Evolutionary conservation across 192 early-diverging fungal genomes (phyloP).

Genomic region (Rhizoclosmatium globosum): DNA sequence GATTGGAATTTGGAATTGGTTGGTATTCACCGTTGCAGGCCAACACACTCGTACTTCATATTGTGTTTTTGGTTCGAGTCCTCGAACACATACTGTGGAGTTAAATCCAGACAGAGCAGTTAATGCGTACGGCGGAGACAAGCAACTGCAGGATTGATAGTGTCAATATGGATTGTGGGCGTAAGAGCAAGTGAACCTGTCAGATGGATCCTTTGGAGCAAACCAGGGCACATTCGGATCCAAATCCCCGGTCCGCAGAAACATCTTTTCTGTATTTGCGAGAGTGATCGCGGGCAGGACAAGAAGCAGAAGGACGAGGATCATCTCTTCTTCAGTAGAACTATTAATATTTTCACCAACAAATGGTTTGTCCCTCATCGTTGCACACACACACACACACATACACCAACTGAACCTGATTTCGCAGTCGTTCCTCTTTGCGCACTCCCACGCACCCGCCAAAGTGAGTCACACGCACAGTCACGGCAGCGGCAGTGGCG

Average conservation of each 20-base stretch:
- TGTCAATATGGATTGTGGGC: not conserved
- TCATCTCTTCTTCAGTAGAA: not conserved
- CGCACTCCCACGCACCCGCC: no score
- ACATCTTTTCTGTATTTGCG: conserved; percentile 34
- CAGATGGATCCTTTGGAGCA: not conserved
- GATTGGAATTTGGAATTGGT: not conserved
- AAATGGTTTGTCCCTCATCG: no score
- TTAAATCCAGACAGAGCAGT: conserved; percentile 4
- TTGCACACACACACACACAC: not conserved
- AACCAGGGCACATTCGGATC: not conserved
- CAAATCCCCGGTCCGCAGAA: not conserved
- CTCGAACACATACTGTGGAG: conserved; percentile 24
- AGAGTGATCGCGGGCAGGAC: not conserved
- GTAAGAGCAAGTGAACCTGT: not conserved
- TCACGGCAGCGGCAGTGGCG: not conserved
- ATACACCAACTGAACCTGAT: no score
- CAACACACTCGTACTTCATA: conserved; percentile 34
- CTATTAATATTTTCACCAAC: no score
- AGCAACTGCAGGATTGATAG: conserved; percentile 6
- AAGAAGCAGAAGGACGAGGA: not conserved
- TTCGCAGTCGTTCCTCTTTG: conserved; percentile 24
- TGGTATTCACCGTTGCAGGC: conserved; percentile 28
- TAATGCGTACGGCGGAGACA: conserved; percentile 11
- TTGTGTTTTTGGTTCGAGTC: not conserved
- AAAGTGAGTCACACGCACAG: not conserved